Percentiles rank a stretch among this genome's conserved stretches.
Evolutionary conservation across 371 early-diverging fungal species (phyloP).

Genomic region (Furculomyces boomerangus): DNA sequence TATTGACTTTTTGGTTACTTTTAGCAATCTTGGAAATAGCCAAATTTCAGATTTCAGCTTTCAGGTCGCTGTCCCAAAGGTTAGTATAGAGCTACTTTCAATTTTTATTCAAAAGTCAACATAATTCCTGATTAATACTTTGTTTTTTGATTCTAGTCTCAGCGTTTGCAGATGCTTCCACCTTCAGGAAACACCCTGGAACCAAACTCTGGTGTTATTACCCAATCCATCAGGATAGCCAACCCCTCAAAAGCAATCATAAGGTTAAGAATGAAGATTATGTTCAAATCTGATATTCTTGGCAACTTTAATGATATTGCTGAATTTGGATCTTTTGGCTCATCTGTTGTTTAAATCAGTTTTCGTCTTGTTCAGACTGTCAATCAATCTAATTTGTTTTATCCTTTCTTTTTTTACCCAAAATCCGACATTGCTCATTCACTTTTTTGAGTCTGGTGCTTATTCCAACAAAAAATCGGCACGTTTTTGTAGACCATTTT

Average conservation of each 20-base stretch:
- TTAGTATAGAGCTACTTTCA: not conserved
- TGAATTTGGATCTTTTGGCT: conserved; percentile 1
- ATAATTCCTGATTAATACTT: not conserved
- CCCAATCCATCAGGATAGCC: conserved; percentile 61
- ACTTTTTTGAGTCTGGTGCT: too few species aligned
- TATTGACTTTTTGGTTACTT: conserved; percentile 45
- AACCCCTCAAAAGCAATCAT: conserved; percentile 52
- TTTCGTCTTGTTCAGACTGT: too few species aligned
- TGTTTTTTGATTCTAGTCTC: conserved; percentile 25
- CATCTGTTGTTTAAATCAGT: too few species aligned
- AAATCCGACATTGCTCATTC: too few species aligned
- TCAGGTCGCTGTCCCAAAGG: conserved; percentile 78
- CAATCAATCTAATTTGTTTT: too few species aligned
- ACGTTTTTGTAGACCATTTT: too few species aligned
- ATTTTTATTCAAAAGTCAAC: not conserved
- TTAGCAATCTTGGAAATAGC: conserved; percentile 40
- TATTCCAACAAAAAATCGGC: too few species aligned
- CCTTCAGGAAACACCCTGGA: conserved; percentile 47
- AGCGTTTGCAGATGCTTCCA: conserved; percentile 67
- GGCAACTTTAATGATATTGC: not conserved
- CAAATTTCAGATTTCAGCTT: conserved; percentile 47
- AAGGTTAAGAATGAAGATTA: conserved; percentile 19
- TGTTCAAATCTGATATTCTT: conserved; percentile 6
- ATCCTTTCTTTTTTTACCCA: too few species aligned
- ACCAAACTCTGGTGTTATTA: conserved; percentile 26